phyloP scores from a whole-genome alignment of 768 basidiomycete genomes.

The Auriculariales sp. region DNA sequence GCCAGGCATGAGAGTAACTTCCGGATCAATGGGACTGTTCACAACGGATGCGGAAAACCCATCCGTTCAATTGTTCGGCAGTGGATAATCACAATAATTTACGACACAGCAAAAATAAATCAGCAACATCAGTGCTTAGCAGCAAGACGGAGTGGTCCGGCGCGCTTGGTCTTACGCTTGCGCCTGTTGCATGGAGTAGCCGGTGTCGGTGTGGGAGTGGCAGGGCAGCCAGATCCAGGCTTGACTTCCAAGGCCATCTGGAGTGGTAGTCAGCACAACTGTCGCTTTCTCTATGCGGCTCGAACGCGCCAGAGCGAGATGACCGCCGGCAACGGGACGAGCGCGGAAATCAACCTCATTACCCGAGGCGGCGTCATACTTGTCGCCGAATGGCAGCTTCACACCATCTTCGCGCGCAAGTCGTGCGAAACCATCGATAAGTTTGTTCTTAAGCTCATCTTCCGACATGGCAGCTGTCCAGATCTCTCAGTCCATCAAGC shows the following conservation, averaged over 20 bases:
- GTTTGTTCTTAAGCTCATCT: conserved; percentile 26
- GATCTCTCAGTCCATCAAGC: conserved; percentile 52
- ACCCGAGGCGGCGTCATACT: conserved; percentile 41
- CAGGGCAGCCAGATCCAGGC: no score
- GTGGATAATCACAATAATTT: no score
- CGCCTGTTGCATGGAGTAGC: no score
- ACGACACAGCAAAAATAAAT: no score
- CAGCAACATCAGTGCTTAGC: no score
- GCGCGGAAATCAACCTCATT: conserved; percentile 30
- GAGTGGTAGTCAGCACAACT: background rate
- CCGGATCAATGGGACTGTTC: no score
- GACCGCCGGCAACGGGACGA: conserved; percentile 13
- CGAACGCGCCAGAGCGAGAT: background rate
- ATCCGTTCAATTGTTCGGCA: no score
- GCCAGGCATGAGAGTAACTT: no score
- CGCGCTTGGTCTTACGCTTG: no score
- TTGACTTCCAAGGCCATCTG: background rate
- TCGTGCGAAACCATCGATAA: conserved; percentile 34
- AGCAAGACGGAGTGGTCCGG: no score
- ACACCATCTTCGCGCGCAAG: conserved; percentile 33
- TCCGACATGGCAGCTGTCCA: conserved; percentile 40
- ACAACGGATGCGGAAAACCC: no score
- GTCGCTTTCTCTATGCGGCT: background rate
- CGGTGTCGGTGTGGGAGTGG: no score
- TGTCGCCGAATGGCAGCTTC: conserved; percentile 25